Base-by-base conservation (phyloP, 1,284 basidiomycete genomes). In the Lentinula novae-zelandiae region DNA sequence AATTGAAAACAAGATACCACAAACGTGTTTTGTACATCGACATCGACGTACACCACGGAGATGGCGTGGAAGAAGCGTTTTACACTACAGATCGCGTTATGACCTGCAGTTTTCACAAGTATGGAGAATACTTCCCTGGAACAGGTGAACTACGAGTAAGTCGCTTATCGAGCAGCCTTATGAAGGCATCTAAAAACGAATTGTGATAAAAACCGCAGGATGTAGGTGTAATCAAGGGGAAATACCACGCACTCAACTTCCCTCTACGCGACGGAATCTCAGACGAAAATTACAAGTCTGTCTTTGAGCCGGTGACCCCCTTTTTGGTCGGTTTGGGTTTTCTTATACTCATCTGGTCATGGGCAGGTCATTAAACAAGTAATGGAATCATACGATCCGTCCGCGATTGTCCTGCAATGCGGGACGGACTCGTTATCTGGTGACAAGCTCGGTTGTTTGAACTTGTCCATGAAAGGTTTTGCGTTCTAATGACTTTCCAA, bases 31-130 rank as follows among this genome's bases (percentile, higher is more conserved):
- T 99, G 33, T 99, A 99, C 76, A 95, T 99, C 68, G 97, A 99
- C 71, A 97, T 99, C 64, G 97, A 99, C 71, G 94, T 98, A 0
- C 97, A 99, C 73, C 97, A 99, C 67, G 97, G 97, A 15, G 97
- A 99, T 73, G 97, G 97, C 49, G 97, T 99, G 7, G 97, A 99
- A 73, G 97, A 99, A 75, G 97, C 97, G 0, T 99, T 99, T 74
- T 99, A 98, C 73, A 97, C 96, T 0, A 99, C 97, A 13, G 96
- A 99, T 71, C 82, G 97, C 51, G 97, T 99, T 55, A 99, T 99
- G 97, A 98, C 96, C 0, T 90, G 90, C 71, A 95, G 92, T 67
- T 98, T 99, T 76, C 97, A 99, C 76, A 99, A 99, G 76, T 99
- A 98, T 69, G 97, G 97, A 53, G 97, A 99, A 73, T 99, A 94